Percentiles rank a stretch among this genome's conserved stretches.
phyloP scores from a whole-genome alignment of 2,329 filamentous ascomycete species.

The Ophiostoma sp. region DNA sequence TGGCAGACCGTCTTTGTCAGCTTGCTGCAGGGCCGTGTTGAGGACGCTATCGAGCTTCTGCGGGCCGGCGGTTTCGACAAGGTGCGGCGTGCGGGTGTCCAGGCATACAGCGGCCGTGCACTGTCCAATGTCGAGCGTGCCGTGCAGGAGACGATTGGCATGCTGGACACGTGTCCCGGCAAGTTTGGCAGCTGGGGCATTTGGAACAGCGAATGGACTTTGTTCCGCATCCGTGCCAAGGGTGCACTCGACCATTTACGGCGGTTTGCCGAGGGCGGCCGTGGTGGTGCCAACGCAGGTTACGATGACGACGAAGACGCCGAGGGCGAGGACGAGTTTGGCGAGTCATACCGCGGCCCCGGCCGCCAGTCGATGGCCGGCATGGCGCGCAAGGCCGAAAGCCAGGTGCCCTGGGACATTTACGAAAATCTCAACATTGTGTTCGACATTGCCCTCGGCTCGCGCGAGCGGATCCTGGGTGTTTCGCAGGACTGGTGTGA shows the following conservation, averaged over 20 bases:
- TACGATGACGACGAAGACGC: constrained; percentile 64
- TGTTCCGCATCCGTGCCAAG: constrained; percentile 76
- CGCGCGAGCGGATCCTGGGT: constrained; percentile 71
- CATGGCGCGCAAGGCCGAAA: constrained; percentile 74
- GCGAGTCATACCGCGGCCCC: constrained; percentile 42
- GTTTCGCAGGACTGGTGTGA: constrained; percentile 90
- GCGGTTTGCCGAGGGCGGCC: constrained; percentile 73
- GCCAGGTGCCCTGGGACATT: constrained; percentile 83
- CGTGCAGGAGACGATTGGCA: constrained; percentile 64
- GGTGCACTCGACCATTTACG: constrained; percentile 70
- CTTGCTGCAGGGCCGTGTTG: constrained; percentile 73
- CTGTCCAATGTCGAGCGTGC: constrained; percentile 77
- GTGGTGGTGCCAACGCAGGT: constrained; percentile 33
- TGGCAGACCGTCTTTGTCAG: constrained; percentile 81
- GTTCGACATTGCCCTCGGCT: constrained; percentile 78
- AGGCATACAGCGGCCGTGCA: constrained; percentile 71
- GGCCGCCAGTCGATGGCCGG: constrained; percentile 57
- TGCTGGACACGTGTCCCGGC: constrained; percentile 74
- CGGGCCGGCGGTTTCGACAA: constrained; percentile 75
- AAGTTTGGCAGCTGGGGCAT: constrained; percentile 76
- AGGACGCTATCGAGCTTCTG: constrained; percentile 66
- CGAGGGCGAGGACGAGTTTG: constrained; percentile 36
- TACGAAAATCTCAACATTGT: constrained; percentile 81
- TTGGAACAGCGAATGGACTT: constrained; percentile 74
- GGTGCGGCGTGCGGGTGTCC: constrained; percentile 66